Evolutionary conservation across 2,329 filamentous ascomycete genomes (phyloP).

Genomic region (Orbilia brochopaga): DNA sequence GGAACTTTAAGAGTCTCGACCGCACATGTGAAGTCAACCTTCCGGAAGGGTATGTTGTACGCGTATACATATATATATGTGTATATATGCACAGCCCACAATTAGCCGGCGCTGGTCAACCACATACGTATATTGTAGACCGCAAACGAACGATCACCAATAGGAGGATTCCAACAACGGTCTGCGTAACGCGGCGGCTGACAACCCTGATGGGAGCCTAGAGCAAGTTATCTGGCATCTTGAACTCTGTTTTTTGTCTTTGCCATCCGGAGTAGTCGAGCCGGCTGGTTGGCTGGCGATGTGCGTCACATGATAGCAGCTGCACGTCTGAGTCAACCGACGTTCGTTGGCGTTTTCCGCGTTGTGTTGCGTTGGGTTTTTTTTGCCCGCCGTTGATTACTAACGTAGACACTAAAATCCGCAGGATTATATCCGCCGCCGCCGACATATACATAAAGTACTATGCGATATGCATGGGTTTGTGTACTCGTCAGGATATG

Average conservation of each 20-base stretch:
- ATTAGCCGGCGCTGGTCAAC: too few relatives aligned
- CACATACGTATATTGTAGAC: neutral
- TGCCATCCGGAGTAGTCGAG: neutral
- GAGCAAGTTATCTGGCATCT: too few relatives aligned
- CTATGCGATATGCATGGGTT: too few relatives aligned
- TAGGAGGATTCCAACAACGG: neutral
- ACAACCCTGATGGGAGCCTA: neutral
- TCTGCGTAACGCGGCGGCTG: neutral
- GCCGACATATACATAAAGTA: too few relatives aligned
- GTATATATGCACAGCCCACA: neutral
- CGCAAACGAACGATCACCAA: neutral
- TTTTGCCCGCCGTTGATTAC: neutral
- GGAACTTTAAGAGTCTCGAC: neutral
- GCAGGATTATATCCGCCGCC: too few relatives aligned
- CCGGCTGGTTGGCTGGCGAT: neutral
- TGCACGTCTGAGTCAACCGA: constrained; percentile 30
- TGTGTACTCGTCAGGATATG: too few relatives aligned
- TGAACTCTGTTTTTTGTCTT: neutral
- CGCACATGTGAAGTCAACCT: neutral
- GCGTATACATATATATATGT: neutral
- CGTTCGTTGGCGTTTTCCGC: neutral
- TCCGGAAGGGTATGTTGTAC: neutral
- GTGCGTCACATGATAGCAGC: constrained; percentile 38
- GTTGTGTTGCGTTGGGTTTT: constrained; percentile 49
- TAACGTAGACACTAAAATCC: too few relatives aligned